These are phyloP conservation scores for Gorgonomyces haynaldii DNA, from an alignment of 192 early-diverging fungal genomes.

Conservation along the genomic window DNA sequence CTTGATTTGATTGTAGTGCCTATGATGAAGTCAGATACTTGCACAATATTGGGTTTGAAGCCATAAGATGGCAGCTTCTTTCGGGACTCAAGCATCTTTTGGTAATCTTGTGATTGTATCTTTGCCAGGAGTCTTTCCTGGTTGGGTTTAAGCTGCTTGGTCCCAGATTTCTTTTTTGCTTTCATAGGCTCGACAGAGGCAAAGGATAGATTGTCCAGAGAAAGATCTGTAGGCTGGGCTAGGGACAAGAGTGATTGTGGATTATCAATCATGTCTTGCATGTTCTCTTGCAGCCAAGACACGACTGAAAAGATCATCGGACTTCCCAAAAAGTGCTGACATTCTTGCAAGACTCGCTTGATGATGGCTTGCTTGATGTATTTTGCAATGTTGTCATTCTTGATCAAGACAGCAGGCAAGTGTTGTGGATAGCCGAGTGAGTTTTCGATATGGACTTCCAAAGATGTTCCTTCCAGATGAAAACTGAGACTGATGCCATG, in stretches of 20 bases:
- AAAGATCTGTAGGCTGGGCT: background rate
- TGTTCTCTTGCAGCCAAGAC: slow-evolving; percentile 24
- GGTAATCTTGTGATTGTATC: slow-evolving; percentile 5
- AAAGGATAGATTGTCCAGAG: too few species aligned
- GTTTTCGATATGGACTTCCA: slow-evolving; percentile 55
- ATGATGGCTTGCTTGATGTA: slow-evolving; percentile 40
- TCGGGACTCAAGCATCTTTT: slow-evolving; percentile 28
- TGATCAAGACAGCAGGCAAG: slow-evolving; percentile 51
- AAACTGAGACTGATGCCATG: slow-evolving; percentile 12
- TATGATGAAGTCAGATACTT: background rate
- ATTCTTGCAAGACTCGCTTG: slow-evolving; percentile 14
- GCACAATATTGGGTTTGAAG: slow-evolving; percentile 45
- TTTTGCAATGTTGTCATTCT: slow-evolving; percentile 52
- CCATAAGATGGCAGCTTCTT: slow-evolving; percentile 49
- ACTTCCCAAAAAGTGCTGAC: slow-evolving; percentile 13
- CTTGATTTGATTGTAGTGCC: slow-evolving; percentile 29
- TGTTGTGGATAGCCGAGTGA: slow-evolving; percentile 53
- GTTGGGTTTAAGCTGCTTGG: background rate
- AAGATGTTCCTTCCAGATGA: slow-evolving; percentile 14
- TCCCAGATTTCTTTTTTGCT: background rate
- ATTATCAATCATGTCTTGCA: slow-evolving; percentile 9
- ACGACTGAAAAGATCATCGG: slow-evolving; percentile 36
- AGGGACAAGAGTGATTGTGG: slow-evolving; percentile 11
- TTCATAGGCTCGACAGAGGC: too few species aligned
- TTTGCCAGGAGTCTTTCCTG: background rate